Evolutionary conservation across 2,329 filamentous ascomycete species (phyloP), one percentile per base, ranked within the genome.

Genomic region (Xylaria sp.): DNA sequence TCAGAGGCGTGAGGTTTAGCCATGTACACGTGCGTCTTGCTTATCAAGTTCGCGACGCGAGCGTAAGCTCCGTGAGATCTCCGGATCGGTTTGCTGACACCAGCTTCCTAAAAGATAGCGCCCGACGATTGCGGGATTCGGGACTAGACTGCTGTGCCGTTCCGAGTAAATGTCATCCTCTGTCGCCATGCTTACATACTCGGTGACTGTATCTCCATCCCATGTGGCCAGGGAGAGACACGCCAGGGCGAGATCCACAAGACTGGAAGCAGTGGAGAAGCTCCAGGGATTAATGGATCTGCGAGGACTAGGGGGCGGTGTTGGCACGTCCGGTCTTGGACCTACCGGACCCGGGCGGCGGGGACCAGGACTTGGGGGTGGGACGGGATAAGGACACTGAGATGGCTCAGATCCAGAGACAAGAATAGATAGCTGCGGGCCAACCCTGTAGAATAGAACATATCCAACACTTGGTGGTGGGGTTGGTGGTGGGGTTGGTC

Each of bases 401-500:
- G 68, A 37, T 12, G 69, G 65, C 37, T 40, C 59, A 55, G 57
- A 29, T 42, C 29, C 63, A 3, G 63, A 63, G 23, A 58, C 57
- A 59, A 71, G 32, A 55, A 65, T 66, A 70, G 70, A 69, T 47
- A 71, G 37, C 13, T 69, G 68, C 57, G 53, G 37, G 47, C 27
- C 63, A 50, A 68, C 32, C 6, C 42, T 10, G 42, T 4, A 13
- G 50, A 48, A 13, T 37, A 21, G 27, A 58, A 29, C 35, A 42
- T 70, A 63, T 5, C 21, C 72, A 68, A 76, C 76, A 58, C 76
- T 78, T 2, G 76, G 77, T 35, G 76, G 77, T 57, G 77, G 76
- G 40, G 77, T 78, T 2, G 76, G 77, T 35, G 76, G 77, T 57
- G 77, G 76, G 40, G 77, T 77, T 51, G 76, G 77, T 48, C 68